Conservation (phyloP, 306 rosid species). For the Rosa chinensis region DNA sequence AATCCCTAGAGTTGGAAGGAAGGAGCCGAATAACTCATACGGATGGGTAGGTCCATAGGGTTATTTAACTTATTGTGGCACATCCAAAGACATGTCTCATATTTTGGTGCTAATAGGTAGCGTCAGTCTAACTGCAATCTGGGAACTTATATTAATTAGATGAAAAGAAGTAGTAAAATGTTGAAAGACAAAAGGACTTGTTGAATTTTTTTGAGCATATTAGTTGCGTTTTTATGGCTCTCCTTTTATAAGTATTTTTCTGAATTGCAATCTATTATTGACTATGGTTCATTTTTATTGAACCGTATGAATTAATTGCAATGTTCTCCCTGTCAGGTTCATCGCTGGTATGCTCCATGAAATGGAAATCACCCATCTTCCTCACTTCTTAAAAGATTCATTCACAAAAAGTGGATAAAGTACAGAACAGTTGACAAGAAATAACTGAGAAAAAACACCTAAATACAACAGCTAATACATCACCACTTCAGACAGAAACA, state of each 20-base stretch:
- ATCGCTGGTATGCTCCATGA: not conserved
- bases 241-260: not conserved
- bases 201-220: not conserved
- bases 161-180: not conserved
- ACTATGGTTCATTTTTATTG: not conserved
- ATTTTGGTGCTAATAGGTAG: not conserved
- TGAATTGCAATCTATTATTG: not conserved
- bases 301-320: not conserved
- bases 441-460: not conserved
- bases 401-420: not conserved
- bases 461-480: not conserved
- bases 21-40: not conserved
- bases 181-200: not conserved
- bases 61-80: not conserved
- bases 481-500: not conserved
- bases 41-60: not conserved
- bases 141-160: not conserved
- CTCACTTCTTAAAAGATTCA: not conserved
- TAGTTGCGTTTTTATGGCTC: not conserved
- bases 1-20: not conserved
- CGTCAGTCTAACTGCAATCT: not conserved
- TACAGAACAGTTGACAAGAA: not conserved
- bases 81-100: not conserved
- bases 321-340: not conserved
- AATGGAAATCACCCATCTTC: not conserved